These are phyloP conservation scores for Meripilus lineatus DNA, from an alignment of 1,284 basidiomycete genomes.

Conservation along the genomic window DNA sequence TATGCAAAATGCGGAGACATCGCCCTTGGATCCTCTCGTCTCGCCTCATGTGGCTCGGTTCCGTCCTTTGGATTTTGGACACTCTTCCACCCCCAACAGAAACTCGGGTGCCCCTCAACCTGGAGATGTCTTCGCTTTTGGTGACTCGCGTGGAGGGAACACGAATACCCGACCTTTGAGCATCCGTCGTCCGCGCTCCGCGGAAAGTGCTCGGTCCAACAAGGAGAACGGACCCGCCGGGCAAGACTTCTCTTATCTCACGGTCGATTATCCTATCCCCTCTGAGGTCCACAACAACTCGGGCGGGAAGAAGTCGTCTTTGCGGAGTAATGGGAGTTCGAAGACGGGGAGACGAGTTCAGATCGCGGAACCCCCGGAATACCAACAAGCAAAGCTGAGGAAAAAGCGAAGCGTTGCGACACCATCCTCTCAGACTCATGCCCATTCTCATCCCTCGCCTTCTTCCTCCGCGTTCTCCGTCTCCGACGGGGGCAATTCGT, in stretches of 20 bases:
- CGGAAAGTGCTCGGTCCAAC: too few relatives aligned
- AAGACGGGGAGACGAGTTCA: constrained; percentile 37
- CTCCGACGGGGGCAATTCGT: constrained; percentile 38
- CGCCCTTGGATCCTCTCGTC: neutral
- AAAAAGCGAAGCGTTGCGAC: constrained; percentile 31
- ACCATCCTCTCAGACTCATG: constrained; percentile 34
- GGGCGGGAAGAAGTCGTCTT: too few relatives aligned
- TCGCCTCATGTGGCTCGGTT: constrained; percentile 6
- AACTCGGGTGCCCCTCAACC: constrained; percentile 1
- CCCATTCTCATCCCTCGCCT: neutral
- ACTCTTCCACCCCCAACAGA: constrained; percentile 12
- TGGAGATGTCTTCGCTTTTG: constrained; percentile 11
- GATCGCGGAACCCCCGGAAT: constrained; percentile 42
- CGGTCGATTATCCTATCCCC: constrained; percentile 26
- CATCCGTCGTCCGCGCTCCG: constrained; percentile 25
- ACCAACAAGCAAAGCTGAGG: constrained; percentile 37
- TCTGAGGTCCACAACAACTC: too few relatives aligned
- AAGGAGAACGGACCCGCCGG: constrained; percentile 26
- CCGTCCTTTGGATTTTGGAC: constrained; percentile 8
- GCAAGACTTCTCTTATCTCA: constrained; percentile 12
- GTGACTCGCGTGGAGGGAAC: neutral
- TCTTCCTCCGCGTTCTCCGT: constrained; percentile 36
- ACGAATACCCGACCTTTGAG: constrained; percentile 25
- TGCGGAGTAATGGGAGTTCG: constrained; percentile 31
- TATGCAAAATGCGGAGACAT: constrained; percentile 44